Percentiles rank a stretch among this genome's conserved stretches.
These are phyloP conservation scores for Nannochloris sp. DNA, from an alignment of 139 green algal species.

Conservation along the genomic window DNA sequence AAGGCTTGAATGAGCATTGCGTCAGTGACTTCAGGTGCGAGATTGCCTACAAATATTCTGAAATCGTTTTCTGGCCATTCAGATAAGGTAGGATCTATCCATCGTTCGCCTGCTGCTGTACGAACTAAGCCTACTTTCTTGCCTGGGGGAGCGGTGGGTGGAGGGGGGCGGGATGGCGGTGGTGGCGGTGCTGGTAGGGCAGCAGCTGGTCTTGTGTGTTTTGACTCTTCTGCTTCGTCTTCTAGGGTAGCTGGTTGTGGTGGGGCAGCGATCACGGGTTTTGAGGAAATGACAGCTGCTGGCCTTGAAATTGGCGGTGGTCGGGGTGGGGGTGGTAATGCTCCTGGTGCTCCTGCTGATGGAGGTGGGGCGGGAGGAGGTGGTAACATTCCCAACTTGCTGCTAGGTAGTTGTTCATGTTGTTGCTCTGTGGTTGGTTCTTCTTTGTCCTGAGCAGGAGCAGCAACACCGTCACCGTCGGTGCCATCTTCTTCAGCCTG, in stretches of 20 bases:
- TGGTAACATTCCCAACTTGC: neutral
- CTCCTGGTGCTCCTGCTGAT: neutral
- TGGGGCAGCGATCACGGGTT: neutral
- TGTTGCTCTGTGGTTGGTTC: too few species aligned
- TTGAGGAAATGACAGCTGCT: neutral
- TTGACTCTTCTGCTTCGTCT: neutral
- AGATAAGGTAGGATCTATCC: slow-evolving; percentile 65
- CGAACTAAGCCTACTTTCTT: slow-evolving; percentile 34
- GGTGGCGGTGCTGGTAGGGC: neutral
- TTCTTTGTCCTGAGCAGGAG: too few species aligned
- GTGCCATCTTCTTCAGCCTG: too few species aligned
- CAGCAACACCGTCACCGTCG: too few species aligned
- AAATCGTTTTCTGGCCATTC: slow-evolving; percentile 94
- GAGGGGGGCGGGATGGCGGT: neutral
- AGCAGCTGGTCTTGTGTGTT: neutral
- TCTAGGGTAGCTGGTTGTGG: neutral
- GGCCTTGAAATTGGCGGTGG: neutral
- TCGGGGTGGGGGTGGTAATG: neutral
- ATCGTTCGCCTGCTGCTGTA: slow-evolving; percentile 51
- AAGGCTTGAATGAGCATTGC: slow-evolving; percentile 80
- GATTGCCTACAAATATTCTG: slow-evolving; percentile 94
- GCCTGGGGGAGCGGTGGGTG: neutral
- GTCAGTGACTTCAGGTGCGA: slow-evolving; percentile 91
- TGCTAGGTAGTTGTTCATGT: too few species aligned
- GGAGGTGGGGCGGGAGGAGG: neutral